These are phyloP conservation scores for Penicillium glabrum DNA, from an alignment of 2,329 filamentous ascomycete species.

Conservation along the genomic window DNA sequence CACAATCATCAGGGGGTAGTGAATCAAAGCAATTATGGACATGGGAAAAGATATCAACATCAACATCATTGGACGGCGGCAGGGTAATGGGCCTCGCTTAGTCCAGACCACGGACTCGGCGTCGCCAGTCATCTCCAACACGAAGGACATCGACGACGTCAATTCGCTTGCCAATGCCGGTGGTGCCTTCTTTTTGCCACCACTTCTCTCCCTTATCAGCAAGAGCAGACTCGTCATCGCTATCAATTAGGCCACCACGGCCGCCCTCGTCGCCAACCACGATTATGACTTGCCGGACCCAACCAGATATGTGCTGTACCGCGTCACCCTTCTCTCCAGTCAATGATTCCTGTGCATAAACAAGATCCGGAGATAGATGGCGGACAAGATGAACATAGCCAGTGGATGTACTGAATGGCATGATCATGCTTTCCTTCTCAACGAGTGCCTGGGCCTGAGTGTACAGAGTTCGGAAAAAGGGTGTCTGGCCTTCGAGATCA, in stretches of 20 bases:
- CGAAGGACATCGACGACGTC: conserved; percentile 82
- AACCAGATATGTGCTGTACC: conserved; percentile 65
- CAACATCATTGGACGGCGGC: conserved; percentile 13
- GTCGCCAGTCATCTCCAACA: conserved; percentile 82
- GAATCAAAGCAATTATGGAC: conserved; percentile 19
- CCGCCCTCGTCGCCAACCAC: conserved; percentile 59
- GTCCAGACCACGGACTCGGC: conserved; percentile 68
- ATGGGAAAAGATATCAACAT: conserved; percentile 26
- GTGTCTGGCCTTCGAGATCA: conserved; percentile 49
- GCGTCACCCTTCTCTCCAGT: conserved; percentile 71
- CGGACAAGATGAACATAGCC: conserved; percentile 85
- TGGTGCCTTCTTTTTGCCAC: conserved; percentile 73
- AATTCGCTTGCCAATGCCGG: conserved; percentile 82
- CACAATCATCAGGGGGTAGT: conserved; percentile 23
- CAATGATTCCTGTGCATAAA: conserved; percentile 86
- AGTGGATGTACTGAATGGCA: conserved; percentile 81
- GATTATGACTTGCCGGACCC: conserved; percentile 61
- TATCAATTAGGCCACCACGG: conserved; percentile 76
- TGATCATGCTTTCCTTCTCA: conserved; percentile 79
- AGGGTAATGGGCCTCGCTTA: conserved; percentile 26
- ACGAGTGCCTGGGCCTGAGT: conserved; percentile 76
- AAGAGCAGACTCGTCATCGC: conserved; percentile 58
- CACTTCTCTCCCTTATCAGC: conserved; percentile 41
- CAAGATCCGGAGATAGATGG: conserved; percentile 78
- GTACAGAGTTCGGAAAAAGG: conserved; percentile 76